phyloP scores from a whole-genome alignment of 371 early-diverging fungal genomes.

The Mucor indicus region DNA sequence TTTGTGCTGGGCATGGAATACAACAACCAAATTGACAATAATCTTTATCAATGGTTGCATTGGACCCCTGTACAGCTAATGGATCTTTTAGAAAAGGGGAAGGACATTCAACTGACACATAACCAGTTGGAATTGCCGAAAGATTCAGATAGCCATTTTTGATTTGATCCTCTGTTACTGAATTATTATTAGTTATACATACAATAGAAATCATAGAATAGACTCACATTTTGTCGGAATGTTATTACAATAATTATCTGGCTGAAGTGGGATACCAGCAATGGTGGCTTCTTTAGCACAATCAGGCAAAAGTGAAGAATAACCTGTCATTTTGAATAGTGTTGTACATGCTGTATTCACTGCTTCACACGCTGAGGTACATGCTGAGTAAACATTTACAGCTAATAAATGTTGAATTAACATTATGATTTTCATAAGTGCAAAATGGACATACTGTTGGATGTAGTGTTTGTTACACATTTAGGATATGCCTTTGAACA shows the following conservation, averaged over 20 bases:
- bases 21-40: constrained; percentile 21
- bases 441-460: constrained; percentile 6
- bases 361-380: constrained; percentile 12
- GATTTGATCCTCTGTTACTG: constrained; percentile 17
- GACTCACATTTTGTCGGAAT: constrained; percentile 18
- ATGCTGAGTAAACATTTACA: constrained; percentile 4
- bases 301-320: constrained; percentile 3
- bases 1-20: constrained; percentile 24
- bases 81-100: constrained; percentile 19
- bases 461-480: constrained; percentile 10
- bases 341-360: neutral
- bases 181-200: too few relatives aligned
- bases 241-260: constrained; percentile 16
- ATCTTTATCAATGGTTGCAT: neutral
- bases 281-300: constrained; percentile 7
- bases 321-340: constrained; percentile 4
- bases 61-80: neutral
- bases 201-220: too few relatives aligned
- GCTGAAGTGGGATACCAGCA: constrained; percentile 1
- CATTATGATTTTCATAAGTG: too few relatives aligned
- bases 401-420: constrained; percentile 4
- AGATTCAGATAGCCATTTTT: constrained; percentile 4
- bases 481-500: constrained; percentile 24
- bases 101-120: constrained; percentile 12
- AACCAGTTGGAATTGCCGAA: constrained; percentile 16